Percentiles rank a stretch among this genome's conserved stretches.
Conservation (phyloP, 2,329 filamentous ascomycete species). For the Tolypocladium tropicale region DNA sequence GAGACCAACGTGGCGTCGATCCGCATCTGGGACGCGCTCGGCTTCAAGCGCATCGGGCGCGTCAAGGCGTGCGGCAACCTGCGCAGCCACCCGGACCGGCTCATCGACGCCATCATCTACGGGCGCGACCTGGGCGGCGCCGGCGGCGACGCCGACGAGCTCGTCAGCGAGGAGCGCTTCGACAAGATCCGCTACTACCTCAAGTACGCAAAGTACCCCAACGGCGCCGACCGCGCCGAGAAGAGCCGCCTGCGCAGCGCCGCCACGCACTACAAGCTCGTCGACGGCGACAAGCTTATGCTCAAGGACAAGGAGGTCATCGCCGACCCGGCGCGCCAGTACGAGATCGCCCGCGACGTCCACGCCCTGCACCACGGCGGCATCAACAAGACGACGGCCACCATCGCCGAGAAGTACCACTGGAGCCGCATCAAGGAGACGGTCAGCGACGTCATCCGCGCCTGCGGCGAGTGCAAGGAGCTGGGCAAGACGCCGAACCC, state of each 20-base stretch:
- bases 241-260: constrained; percentile 90
- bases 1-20: constrained; percentile 87
- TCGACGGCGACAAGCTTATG: constrained; percentile 74
- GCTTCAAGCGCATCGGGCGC: constrained; percentile 84
- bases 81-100: constrained; percentile 55
- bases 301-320: constrained; percentile 97
- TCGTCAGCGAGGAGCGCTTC: constrained; percentile 90
- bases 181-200: constrained; percentile 98
- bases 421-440: constrained; percentile 99
- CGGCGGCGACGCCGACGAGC: constrained; percentile 58
- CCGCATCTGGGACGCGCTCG: constrained; percentile 83
- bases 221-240: constrained; percentile 85
- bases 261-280: constrained; percentile 87
- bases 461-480: constrained; percentile 85
- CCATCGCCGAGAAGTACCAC: constrained; percentile 87
- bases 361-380: constrained; percentile 74
- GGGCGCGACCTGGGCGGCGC: constrained; percentile 64
- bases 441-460: constrained; percentile 86
- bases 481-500: constrained; percentile 44
- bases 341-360: constrained; percentile 71
- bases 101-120: constrained; percentile 69
- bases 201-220: constrained; percentile 87
- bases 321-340: constrained; percentile 78
- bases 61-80: constrained; percentile 64
- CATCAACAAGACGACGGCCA: constrained; percentile 96